These are phyloP conservation scores for Tubosaeta sp. DNA, from an alignment of 768 basidiomycete species.

Conservation along the genomic window DNA sequence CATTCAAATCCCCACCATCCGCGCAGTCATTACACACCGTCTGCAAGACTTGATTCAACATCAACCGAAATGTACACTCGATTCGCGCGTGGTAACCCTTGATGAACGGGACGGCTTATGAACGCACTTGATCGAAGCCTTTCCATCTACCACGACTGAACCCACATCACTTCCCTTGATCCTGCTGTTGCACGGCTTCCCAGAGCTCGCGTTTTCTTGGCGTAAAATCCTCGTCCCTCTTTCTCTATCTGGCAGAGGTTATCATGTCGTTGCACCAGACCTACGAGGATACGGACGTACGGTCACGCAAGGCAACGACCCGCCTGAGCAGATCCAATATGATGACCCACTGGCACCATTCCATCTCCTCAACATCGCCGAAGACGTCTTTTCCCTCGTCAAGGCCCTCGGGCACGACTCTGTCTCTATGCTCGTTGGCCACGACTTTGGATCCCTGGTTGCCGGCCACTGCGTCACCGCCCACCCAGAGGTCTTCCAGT, in stretches of 20 bases:
- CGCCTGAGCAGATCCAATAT: slow-evolving; percentile 28
- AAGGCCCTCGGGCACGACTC: slow-evolving; percentile 45
- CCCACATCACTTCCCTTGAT: slow-evolving; percentile 39
- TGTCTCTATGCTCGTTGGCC: slow-evolving; percentile 51
- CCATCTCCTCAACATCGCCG: slow-evolving; percentile 46
- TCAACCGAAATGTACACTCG: slow-evolving; percentile 33
- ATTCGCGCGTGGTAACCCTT: slow-evolving; percentile 35
- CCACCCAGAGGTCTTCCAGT: slow-evolving; percentile 51
- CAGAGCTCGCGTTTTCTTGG: slow-evolving; percentile 65
- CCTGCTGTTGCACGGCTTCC: slow-evolving; percentile 62
- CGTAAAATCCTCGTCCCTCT: slow-evolving; percentile 53
- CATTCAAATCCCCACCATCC: neutral
- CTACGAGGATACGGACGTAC: slow-evolving; percentile 51
- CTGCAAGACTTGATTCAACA: slow-evolving; percentile 12
- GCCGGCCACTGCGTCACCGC: slow-evolving; percentile 52
- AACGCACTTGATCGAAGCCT: slow-evolving; percentile 49
- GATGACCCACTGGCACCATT: slow-evolving; percentile 50
- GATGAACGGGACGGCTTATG: slow-evolving; percentile 40
- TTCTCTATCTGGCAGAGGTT: slow-evolving; percentile 38
- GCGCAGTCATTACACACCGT: slow-evolving; percentile 7
- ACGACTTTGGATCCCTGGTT: slow-evolving; percentile 55
- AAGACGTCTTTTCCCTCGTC: slow-evolving; percentile 50
- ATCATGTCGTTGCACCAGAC: slow-evolving; percentile 62
- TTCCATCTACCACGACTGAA: slow-evolving; percentile 20
- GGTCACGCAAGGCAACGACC: slow-evolving; percentile 23